Evolutionary conservation across 176 grass and related monocot species (phyloP).

Genomic region (Panicum miliaceum): DNA sequence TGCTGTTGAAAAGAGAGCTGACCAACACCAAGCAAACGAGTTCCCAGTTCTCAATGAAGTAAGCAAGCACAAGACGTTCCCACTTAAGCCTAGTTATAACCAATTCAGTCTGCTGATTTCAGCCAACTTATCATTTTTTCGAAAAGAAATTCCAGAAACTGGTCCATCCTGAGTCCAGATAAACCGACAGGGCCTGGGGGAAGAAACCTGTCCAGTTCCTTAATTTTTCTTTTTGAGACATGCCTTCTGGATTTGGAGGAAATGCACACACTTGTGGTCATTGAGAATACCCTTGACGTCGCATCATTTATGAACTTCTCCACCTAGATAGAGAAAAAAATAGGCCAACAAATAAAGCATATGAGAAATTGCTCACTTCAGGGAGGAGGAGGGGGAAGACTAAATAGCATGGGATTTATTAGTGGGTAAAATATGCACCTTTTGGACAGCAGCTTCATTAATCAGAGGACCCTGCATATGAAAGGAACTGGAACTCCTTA

Average conservation of each 20-base stretch:
- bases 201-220: slow-evolving; percentile 15
- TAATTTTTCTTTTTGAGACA: background rate
- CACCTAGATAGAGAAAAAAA: slow-evolving; percentile 66
- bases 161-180: background rate
- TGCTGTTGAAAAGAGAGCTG: background rate
- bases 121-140: slow-evolving; percentile 14
- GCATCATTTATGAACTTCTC: slow-evolving; percentile 85
- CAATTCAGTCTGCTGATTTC: background rate
- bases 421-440: slow-evolving; percentile 50
- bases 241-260: slow-evolving; percentile 16
- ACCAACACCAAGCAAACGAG: slow-evolving; percentile 10
- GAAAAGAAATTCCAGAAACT: background rate
- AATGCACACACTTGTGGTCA: background rate
- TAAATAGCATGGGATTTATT: background rate
- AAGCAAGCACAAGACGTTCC: background rate
- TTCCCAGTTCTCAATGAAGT: slow-evolving; percentile 14
- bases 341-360: slow-evolving; percentile 35
- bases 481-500: slow-evolving; percentile 35
- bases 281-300: slow-evolving; percentile 79
- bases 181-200: background rate
- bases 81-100: background rate
- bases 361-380: slow-evolving; percentile 13
- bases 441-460: slow-evolving; percentile 85
- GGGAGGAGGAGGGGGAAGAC: background rate
- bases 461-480: slow-evolving; percentile 89